Conservation (phyloP, 768 basidiomycete species). For the Termitomyces sp. region DNA sequence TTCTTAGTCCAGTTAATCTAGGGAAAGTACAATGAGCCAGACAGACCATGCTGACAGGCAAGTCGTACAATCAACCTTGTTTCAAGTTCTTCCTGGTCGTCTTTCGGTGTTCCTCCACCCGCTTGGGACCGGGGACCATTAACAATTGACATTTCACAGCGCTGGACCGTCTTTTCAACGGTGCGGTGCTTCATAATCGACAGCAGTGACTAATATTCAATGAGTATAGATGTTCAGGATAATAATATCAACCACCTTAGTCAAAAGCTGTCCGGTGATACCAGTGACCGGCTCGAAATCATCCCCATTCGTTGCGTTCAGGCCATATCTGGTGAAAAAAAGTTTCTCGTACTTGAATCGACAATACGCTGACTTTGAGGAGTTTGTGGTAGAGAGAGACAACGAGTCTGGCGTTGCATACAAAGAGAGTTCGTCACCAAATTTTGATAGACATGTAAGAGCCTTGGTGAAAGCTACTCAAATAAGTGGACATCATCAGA, state of each 20-base stretch:
- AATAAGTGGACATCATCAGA: conserved; percentile 12
- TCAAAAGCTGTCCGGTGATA: conserved; percentile 62
- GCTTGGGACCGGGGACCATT: conserved; percentile 36
- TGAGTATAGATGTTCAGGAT: neutral
- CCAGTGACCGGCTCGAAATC: conserved; percentile 31
- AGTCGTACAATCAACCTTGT: conserved; percentile 68
- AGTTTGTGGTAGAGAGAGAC: conserved; percentile 70
- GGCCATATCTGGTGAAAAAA: conserved; percentile 67
- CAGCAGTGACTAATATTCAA: conserved; percentile 47
- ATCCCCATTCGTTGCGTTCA: conserved; percentile 24
- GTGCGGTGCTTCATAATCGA: conserved; percentile 72
- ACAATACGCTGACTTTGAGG: conserved; percentile 77
- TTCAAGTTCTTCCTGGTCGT: conserved; percentile 58
- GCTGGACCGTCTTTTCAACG: conserved; percentile 72
- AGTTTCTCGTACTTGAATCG: conserved; percentile 63
- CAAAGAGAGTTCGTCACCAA: conserved; percentile 76
- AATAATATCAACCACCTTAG: conserved; percentile 44
- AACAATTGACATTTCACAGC: conserved; percentile 67
- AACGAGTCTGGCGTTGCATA: conserved; percentile 57
- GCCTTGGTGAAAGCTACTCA: conserved; percentile 67
- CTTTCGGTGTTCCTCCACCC: conserved; percentile 31
- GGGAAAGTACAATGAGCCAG: neutral
- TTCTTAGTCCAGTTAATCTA: neutral
- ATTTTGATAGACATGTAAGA: conserved; percentile 71
- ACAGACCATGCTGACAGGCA: conserved; percentile 76